Percentiles rank a stretch among this genome's conserved stretches.
Evolutionary conservation across 805 yeast genomes (phyloP).

Genomic region (Saccharomycopsis oosterbeekiorum): DNA sequence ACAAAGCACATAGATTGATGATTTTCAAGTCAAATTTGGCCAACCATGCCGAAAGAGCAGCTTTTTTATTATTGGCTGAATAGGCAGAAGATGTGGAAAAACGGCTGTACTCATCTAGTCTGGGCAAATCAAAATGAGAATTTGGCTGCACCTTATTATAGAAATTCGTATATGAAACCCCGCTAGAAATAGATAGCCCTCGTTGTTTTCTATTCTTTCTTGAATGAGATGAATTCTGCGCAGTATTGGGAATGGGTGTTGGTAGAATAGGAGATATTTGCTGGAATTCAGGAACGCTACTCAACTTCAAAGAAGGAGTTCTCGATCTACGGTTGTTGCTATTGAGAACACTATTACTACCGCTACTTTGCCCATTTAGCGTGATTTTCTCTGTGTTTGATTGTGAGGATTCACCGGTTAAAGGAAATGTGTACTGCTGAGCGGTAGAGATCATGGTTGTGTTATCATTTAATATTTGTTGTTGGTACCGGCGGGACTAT

Average conservation of each 20-base stretch:
- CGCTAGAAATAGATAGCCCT: slow-evolving; percentile 14
- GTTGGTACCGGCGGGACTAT: too few species aligned
- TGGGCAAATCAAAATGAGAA: background rate
- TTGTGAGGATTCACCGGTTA: background rate
- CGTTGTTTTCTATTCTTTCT: slow-evolving; percentile 7
- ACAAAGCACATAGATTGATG: slow-evolving; percentile 50
- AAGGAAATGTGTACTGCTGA: background rate
- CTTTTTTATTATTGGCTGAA: background rate
- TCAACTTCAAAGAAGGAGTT: background rate
- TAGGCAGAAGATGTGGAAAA: background rate
- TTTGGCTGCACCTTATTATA: slow-evolving; percentile 6
- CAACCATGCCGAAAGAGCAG: background rate
- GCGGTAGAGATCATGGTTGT: background rate
- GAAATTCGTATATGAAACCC: slow-evolving; percentile 18
- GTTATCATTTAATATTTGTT: background rate
- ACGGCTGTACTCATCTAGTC: background rate
- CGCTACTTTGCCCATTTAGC: background rate
- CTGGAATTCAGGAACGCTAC: background rate
- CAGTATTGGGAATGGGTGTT: background rate
- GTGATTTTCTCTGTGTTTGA: background rate
- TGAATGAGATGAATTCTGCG: background rate
- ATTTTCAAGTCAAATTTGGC: slow-evolving; percentile 25
- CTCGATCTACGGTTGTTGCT: background rate
- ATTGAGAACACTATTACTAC: background rate
- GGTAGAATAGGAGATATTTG: background rate